Conservation (phyloP, 805 yeast genomes). For the Candida tallmaniae region DNA sequence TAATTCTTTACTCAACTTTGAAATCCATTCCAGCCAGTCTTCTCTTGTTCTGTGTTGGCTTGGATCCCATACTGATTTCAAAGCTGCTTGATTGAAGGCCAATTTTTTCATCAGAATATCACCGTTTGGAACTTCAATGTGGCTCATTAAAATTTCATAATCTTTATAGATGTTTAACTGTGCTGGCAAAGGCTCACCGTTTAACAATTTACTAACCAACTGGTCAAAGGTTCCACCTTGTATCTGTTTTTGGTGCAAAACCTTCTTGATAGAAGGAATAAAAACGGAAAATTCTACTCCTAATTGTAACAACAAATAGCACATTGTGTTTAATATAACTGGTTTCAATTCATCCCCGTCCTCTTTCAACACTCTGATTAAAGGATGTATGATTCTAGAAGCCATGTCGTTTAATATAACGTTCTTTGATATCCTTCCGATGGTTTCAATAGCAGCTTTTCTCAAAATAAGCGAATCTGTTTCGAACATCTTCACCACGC, state of each 20-base stretch:
- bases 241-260: slow-evolving; percentile 56
- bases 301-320: slow-evolving; percentile 73
- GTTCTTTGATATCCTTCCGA: slow-evolving; percentile 73
- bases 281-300: slow-evolving; percentile 82
- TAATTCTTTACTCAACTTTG: slow-evolving; percentile 78
- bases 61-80: slow-evolving; percentile 89
- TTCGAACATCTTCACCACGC: slow-evolving; percentile 77
- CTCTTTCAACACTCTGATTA: slow-evolving; percentile 59
- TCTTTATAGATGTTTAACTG: slow-evolving; percentile 67
- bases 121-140: slow-evolving; percentile 51
- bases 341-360: slow-evolving; percentile 55
- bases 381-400: slow-evolving; percentile 82
- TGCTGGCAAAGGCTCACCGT: slow-evolving; percentile 84
- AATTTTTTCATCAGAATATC: slow-evolving; percentile 70
- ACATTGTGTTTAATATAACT: slow-evolving; percentile 72
- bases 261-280: slow-evolving; percentile 74
- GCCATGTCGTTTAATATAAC: slow-evolving; percentile 83
- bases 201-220: slow-evolving; percentile 68
- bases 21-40: slow-evolving; percentile 98
- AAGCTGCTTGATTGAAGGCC: slow-evolving; percentile 58
- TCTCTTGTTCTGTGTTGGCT: slow-evolving; percentile 84
- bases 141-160: slow-evolving; percentile 34
- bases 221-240: slow-evolving; percentile 76
- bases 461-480: slow-evolving; percentile 57
- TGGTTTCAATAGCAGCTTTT: slow-evolving; percentile 71